phyloP scores from a whole-genome alignment of 2,329 filamentous ascomycete genomes.

The Paecilomyces dactylethromorphus region DNA sequence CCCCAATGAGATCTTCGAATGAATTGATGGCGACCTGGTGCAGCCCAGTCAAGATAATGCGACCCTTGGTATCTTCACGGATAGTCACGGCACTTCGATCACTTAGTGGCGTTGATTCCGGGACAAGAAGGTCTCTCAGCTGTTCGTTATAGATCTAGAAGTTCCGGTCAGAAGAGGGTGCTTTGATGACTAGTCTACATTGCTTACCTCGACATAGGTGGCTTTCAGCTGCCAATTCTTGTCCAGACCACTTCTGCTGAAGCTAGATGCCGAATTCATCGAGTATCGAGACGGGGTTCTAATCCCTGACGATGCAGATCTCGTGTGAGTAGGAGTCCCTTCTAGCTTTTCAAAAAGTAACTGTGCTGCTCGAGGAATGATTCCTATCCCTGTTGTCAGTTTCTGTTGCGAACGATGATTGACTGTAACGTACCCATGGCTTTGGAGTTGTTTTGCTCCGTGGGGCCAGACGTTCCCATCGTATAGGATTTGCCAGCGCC shows the following conservation, averaged over 20 bases:
- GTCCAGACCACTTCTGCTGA: constrained; percentile 46
- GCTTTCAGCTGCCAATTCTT: constrained; percentile 88
- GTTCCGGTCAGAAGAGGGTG: constrained; percentile 10
- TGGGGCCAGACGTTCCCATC: constrained; percentile 89
- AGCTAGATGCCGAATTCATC: constrained; percentile 45
- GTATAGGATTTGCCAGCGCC: constrained; percentile 97
- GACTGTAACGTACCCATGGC: constrained; percentile 63
- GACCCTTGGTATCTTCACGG: constrained; percentile 87
- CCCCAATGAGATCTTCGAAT: constrained; percentile 81
- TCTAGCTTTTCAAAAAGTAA: constrained; percentile 85
- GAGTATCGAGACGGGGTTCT: constrained; percentile 76
- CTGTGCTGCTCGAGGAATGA: constrained; percentile 86
- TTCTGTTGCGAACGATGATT: not conserved
- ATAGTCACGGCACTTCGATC: constrained; percentile 82
- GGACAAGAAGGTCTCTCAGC: constrained; percentile 78
- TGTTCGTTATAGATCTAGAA: constrained; percentile 92
- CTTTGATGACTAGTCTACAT: constrained; percentile 1
- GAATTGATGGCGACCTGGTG: constrained; percentile 85
- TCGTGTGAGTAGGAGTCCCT: constrained; percentile 45
- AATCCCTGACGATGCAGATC: constrained; percentile 68
- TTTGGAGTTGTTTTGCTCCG: constrained; percentile 63
- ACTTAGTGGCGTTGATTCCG: constrained; percentile 60
- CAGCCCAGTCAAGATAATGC: constrained; percentile 87
- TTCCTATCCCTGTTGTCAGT: constrained; percentile 50
- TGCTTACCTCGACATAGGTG: constrained; percentile 68